These are phyloP conservation scores for Diaporthe sp. DNA, from an alignment of 2,329 filamentous ascomycete species.

Conservation along the genomic window DNA sequence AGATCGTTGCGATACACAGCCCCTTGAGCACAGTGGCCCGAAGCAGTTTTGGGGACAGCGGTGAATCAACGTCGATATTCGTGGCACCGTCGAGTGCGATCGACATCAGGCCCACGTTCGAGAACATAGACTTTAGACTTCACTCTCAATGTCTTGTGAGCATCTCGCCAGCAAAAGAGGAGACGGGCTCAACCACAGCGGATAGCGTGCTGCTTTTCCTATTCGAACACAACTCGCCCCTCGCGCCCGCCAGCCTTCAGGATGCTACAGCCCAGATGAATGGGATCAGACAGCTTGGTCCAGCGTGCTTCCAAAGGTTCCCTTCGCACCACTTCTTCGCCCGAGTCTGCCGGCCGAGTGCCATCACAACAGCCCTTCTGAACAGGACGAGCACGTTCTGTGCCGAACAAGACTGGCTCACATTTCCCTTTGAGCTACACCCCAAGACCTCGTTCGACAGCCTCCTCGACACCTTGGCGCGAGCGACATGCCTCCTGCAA, in stretches of 20 bases:
- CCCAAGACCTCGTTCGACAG: constrained; percentile 65
- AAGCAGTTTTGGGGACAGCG: constrained; percentile 43
- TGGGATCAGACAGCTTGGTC: constrained; percentile 58
- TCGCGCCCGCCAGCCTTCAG: constrained; percentile 49
- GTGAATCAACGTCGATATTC: constrained; percentile 52
- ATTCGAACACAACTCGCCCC: constrained; percentile 65
- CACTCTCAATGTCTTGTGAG: constrained; percentile 60
- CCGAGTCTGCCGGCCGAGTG: constrained; percentile 66
- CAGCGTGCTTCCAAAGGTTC: constrained; percentile 62
- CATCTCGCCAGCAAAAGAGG: constrained; percentile 51
- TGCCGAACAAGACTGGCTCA: constrained; percentile 64
- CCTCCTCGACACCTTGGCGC: constrained; percentile 64
- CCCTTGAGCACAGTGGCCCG: constrained; percentile 54
- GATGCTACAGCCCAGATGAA: constrained; percentile 52
- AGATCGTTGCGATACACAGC: constrained; percentile 62
- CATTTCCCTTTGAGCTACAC: constrained; percentile 65
- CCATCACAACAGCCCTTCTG: constrained; percentile 62
- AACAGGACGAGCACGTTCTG: constrained; percentile 65
- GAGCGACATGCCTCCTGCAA: constrained; percentile 62
- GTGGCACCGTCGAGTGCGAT: constrained; percentile 56
- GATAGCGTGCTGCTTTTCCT: constrained; percentile 65
- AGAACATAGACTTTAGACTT: constrained; percentile 56
- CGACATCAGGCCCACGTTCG: constrained; percentile 53
- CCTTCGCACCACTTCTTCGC: constrained; percentile 71
- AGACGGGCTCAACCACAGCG: constrained; percentile 42